Evolutionary conservation across 306 rosid species (phyloP), one percentile per base, ranked within the genome.

Genomic region (Gastrolobium villosum): DNA sequence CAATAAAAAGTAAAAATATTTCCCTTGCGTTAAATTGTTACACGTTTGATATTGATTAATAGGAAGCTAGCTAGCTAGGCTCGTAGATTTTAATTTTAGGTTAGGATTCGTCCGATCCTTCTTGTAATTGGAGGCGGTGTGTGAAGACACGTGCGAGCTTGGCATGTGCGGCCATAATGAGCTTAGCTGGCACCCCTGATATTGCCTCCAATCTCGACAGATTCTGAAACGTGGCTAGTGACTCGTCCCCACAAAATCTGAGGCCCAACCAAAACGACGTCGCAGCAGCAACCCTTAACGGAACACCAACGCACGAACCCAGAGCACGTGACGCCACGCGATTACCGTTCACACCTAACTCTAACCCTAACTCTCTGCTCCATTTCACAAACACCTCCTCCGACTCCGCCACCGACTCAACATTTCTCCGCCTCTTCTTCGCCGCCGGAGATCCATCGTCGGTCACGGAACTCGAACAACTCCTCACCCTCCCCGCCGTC

Each of bases 231-330:
- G 87, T 83, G 36, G 81, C 78, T 14, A 55, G 5, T 7, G 46
- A 9, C 10, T 43, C 14, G 55, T 73, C 81, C 53, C 82, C 81
- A 32, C 85, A n/a, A 36, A 62, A 63, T 64, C 88, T 85, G 44
- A 92, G 4, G 0, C 84, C 93, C 32, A 74, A 74, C 97, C 97
- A 92, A 81, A 92, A 85, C 89, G 97, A 83, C 89, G 89, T 78
- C 85, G 97, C 89, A 1, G 82, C 71, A 2, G 66, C 77, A 56
- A 90, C 94, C 55, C 86, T 80, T 43, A 73, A 70, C 32, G 93
- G 90, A 35, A 85, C 69, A 2, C 39, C 53, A 0, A 66, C 3
- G 20, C 83, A 78, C 37, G 66, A 10, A 0, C 40, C 36, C 80
- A 85, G 7, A 4, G 86, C 86, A 5, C 37, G 54, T 45, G 59